Evolutionary conservation across 1,284 basidiomycete genomes (phyloP), one percentile per base, ranked within the genome.

Genomic region (Apiotrichum siamense): DNA sequence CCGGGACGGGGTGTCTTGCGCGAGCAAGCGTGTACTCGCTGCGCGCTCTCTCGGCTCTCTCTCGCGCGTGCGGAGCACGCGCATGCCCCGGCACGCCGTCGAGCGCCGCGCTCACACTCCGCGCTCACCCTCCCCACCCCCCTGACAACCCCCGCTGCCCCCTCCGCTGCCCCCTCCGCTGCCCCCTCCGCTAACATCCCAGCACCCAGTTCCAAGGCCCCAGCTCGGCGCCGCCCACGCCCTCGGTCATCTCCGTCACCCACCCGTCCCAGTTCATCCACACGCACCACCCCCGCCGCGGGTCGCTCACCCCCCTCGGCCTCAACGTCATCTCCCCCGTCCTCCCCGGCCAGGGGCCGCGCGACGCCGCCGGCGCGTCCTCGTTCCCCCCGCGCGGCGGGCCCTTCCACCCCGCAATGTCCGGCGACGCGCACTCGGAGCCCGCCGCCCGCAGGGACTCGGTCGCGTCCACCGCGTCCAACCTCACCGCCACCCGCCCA

Each of bases 221-320:
- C 13, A 69, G 67, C 5, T 73, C 72, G 6, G 72, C 72, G 10
- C 72, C 72, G 2, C 59, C 72, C 1, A 62, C 63, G 13, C 69
- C 71, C 0, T 67, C 66, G 7, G 68, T 67, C 38, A 60, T 64
- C 11, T 58, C 68, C 24, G 57, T 69, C 38, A 66, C 69, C 3
- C 72, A 73, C 57, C 73, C 73, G 10, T 64, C 73, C 2, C 59
- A 61, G 43, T 75, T 67, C 56, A 75, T 75, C 35, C 73, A 75
- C 53, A 75, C 73, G 17, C 72, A 75, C 50, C 72, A 73, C 46
- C 73, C 73, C 4, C 64, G 72, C 25, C 63, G 73, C 7, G 67
- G 65, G 2, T 73, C 70, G 10, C 61, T 71, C 50, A 73, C 69
- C 4, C 73, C 73, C 3, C 59, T 73, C 12, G 71, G 70, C 7